Conservation (phyloP, 768 basidiomycete species). For the Podaxis sp. region DNA sequence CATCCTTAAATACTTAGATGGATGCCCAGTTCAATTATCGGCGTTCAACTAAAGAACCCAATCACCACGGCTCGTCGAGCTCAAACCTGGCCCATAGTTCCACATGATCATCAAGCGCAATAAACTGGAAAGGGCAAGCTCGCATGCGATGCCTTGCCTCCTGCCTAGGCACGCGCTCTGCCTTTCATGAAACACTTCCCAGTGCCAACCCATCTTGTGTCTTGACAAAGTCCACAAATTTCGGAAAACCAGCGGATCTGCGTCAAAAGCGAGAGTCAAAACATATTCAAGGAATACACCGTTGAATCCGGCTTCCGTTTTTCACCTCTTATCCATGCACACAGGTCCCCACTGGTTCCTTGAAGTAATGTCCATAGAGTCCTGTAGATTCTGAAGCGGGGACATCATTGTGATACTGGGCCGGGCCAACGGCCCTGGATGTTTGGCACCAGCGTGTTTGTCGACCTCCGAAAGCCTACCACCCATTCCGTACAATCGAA, state of each 20-base stretch:
- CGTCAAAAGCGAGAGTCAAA: slow-evolving; percentile 3
- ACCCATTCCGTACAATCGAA: not conserved
- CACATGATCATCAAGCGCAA: slow-evolving; percentile 99
- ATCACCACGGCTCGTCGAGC: slow-evolving; percentile 94
- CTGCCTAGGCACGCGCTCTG: too few relatives aligned
- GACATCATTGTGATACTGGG: too few relatives aligned
- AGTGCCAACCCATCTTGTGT: slow-evolving; percentile 36
- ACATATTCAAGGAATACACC: not conserved
- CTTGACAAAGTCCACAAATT: slow-evolving; percentile 68
- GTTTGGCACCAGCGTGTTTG: not conserved
- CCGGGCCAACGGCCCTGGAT: not conserved
- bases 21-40: slow-evolving; percentile 90
- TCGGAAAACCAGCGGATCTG: slow-evolving; percentile 65
- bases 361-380: too few relatives aligned
- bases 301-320: not conserved
- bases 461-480: not conserved
- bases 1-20: slow-evolving; percentile 49
- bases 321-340: too few relatives aligned
- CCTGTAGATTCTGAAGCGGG: too few relatives aligned
- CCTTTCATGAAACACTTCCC: too few relatives aligned
- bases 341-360: not conserved
- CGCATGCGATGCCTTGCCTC: slow-evolving; percentile 62
- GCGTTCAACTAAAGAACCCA: slow-evolving; percentile 85
- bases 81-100: slow-evolving; percentile 83
- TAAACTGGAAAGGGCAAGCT: slow-evolving; percentile 93